Evolutionary conservation across 495 filamentous ascomycete species (phyloP), one percentile per base, ranked within the genome.

Genomic region (Eremomyces bilateralis): DNA sequence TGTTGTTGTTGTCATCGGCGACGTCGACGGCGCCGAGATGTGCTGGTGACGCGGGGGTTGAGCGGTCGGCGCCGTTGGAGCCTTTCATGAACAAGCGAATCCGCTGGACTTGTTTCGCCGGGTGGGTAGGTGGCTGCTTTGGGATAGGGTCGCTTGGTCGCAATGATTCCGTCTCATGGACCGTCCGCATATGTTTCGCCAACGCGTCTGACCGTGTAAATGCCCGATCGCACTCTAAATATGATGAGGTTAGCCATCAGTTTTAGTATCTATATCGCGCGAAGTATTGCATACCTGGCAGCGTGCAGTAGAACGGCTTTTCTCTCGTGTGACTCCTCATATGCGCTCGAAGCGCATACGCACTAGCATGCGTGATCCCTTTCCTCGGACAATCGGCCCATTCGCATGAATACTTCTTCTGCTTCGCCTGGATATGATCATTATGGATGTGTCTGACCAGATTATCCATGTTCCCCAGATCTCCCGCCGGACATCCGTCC

Each of bases 281-380:
- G 16, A 35, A 22, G 20, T 10, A 5, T 18, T 32, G 15, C 59
- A 38, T 66, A 93, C 88, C 88, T 27, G 88, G 88, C 16, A 97
- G 54, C 11, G 76, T 75, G 54, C 88, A 97, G 53, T 91, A 95
- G 47, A 95, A 97, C 0, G 88, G 88, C 55, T 97, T 97, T 60
- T 97, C 90, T 52, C 83, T 70, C 1, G 88, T 97, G 57, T 97
- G 88, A 49, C 81, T 92, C 50, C 88, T 58, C 83, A 95, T 94
- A 55, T 97, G 88, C 17, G 90, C 88, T 49, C 82, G 77, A 40
- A 97, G 59, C 11, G 88, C 88, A 57, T 97, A 97, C 8, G 79
- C 90, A 46, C 80, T 91, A 3, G 85, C 84, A 57, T 97, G 88
- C 12, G 78, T 69, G 56, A 80, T 67, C 33, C 82, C 80, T 59